Base-by-base conservation (phyloP, 306 rosid genomes). In the Carpinus fangiana region DNA sequence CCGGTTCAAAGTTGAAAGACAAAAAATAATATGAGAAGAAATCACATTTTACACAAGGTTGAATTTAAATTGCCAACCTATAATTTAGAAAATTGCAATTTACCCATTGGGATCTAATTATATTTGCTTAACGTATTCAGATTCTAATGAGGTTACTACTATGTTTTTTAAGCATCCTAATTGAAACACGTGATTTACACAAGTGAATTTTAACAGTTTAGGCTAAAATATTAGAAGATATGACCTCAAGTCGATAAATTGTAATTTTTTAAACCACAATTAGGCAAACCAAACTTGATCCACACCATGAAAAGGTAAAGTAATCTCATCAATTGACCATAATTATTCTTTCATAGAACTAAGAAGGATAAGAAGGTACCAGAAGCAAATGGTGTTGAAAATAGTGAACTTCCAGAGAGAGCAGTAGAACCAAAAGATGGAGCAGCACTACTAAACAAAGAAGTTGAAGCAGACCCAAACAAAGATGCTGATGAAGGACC, bases 331-430 rank as follows among this genome's bases (percentile, higher is more conserved):
- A 14, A 72, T 23, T 14, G 34, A 65, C 73, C 59, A 12, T 62
- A 60, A 65, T 31, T 51, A 65, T 47, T 47, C 52, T 5, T 10
- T 59, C 11, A 41, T 21, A 50, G 52, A 73, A 55, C 51, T 20
- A 77, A 84, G 74, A 53, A 59, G 51, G 61, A 34, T 60, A 64
- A 79, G 73, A 82, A 80, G 68, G 73, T 90, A 93, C 99, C 98
- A 74, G 97, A 82, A 80, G 88, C 87, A 84, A 90, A 93, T 66
- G 98, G 92, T 74, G 88, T 80, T 70, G 96, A 84, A 83, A 92
- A 93, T 79, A 93, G 88, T 72, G 97, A 87, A 79, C 84, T 61
- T 84, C 90, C 89, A 23, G 84, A 80, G 12, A 92, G 87, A 69
- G 92, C 84, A 28, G 92, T 12, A 64, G 87, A 77, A 81, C 89